Percentiles rank a stretch among this genome's conserved stretches.
These are phyloP conservation scores for Comarum palustre DNA, from an alignment of 306 rosid species.

Conservation along the genomic window DNA sequence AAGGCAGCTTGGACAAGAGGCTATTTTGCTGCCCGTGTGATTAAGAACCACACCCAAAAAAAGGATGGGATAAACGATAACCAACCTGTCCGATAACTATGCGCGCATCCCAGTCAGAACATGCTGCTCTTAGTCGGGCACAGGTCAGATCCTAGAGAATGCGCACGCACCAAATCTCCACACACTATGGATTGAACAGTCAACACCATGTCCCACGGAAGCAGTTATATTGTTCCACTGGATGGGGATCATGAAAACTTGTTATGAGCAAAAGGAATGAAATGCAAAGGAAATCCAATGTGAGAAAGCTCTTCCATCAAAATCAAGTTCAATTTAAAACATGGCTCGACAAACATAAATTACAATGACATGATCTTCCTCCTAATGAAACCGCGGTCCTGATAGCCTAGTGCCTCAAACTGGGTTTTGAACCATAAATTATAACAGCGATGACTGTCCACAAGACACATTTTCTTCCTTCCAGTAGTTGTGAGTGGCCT, in stretches of 20 bases:
- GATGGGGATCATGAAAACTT: neutral
- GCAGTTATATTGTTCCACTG: neutral
- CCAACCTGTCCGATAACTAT: neutral
- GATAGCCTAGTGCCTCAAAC: neutral
- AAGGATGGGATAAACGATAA: too few relatives aligned
- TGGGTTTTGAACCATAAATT: neutral
- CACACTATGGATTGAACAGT: neutral
- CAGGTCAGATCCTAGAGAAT: neutral
- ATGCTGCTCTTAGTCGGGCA: neutral
- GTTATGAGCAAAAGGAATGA: neutral
- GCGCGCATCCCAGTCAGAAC: neutral
- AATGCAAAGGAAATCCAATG: neutral
- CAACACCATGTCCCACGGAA: neutral
- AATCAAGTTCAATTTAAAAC: neutral
- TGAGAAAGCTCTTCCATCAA: neutral
- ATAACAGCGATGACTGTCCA: neutral
- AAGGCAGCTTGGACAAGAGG: constrained; percentile 28
- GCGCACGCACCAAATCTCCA: neutral
- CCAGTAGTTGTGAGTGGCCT: neutral
- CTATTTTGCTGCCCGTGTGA: constrained; percentile 23
- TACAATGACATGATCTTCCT: neutral
- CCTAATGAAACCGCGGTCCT: neutral
- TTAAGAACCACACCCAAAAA: too few relatives aligned
- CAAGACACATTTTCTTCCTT: neutral
- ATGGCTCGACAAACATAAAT: neutral